phyloP scores from a whole-genome alignment of 2,329 filamentous ascomycete genomes.

The Aspergillus pseudotamarii region DNA sequence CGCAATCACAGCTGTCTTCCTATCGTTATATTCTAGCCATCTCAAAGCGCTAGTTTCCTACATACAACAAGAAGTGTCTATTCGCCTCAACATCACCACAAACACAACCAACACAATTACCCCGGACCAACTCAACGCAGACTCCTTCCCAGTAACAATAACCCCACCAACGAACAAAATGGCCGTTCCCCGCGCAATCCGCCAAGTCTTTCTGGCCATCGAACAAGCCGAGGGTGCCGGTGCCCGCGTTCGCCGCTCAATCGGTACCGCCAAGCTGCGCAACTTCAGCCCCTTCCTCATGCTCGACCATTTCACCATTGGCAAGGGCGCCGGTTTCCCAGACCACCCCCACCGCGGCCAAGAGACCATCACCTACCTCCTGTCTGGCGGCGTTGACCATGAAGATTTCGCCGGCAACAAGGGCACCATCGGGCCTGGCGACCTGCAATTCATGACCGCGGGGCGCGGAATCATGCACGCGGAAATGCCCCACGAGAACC shows the following conservation, averaged over 20 bases:
- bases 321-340: conserved; percentile 82
- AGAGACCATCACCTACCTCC: conserved; percentile 86
- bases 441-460: conserved; percentile 97
- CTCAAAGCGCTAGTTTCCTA: conserved; percentile 6
- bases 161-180: conserved; percentile 53
- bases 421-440: conserved; percentile 82
- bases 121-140: conserved; percentile 7
- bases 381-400: conserved; percentile 84
- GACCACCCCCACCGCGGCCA: conserved; percentile 84
- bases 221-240: conserved; percentile 89
- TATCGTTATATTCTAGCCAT: conserved; percentile 19
- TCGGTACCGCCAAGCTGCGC: conserved; percentile 79
- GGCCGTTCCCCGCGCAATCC: conserved; percentile 73
- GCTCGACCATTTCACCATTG: conserved; percentile 88
- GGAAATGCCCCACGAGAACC: conserved; percentile 85
- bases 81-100: conserved; percentile 15
- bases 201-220: conserved; percentile 78
- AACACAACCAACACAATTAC: conserved; percentile 13
- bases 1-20: conserved; percentile 39
- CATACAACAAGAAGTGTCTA: background rate
- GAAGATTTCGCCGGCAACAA: conserved; percentile 87
- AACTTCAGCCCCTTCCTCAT: conserved; percentile 94
- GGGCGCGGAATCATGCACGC: conserved; percentile 90
- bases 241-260: conserved; percentile 80
- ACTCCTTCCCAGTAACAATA: conserved; percentile 6